These are phyloP conservation scores for Trametes cingulata DNA, from an alignment of 768 basidiomycete species.

Conservation along the genomic window DNA sequence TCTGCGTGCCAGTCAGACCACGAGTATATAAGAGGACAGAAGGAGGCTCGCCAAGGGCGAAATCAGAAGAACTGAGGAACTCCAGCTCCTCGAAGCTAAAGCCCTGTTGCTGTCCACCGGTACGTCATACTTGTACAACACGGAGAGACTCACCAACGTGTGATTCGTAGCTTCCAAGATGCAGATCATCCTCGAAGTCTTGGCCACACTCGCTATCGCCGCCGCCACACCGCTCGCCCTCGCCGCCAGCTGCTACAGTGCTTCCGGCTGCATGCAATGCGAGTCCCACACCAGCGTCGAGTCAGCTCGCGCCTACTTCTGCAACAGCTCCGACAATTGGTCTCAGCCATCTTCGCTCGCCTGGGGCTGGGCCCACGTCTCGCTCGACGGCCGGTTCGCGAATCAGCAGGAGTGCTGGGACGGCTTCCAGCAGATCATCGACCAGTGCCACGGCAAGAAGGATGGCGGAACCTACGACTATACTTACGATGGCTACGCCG, in stretches of 20 bases:
- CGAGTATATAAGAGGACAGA: too few species aligned
- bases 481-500: not conserved
- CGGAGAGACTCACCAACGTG: too few species aligned
- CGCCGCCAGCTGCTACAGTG: constrained; percentile 4
- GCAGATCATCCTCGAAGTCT: not conserved
- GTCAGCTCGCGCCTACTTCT: not conserved
- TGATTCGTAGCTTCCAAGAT: too few species aligned
- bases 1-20: too few species aligned
- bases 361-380: not conserved
- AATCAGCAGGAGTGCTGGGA: constrained; percentile 3
- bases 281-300: not conserved
- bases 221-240: not conserved
- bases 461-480: not conserved
- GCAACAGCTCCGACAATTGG: not conserved
- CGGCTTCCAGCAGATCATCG: constrained; percentile 4
- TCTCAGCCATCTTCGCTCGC: not conserved
- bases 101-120: too few species aligned
- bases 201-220: not conserved
- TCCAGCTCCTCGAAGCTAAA: too few species aligned
- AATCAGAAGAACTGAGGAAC: too few species aligned
- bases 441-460: not conserved
- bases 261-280: not conserved
- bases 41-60: too few species aligned
- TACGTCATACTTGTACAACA: too few species aligned
- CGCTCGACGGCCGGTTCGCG: not conserved